Evolutionary conservation across 2,329 filamentous ascomycete species (phyloP).

Genomic region (Dendryphion nanum): DNA sequence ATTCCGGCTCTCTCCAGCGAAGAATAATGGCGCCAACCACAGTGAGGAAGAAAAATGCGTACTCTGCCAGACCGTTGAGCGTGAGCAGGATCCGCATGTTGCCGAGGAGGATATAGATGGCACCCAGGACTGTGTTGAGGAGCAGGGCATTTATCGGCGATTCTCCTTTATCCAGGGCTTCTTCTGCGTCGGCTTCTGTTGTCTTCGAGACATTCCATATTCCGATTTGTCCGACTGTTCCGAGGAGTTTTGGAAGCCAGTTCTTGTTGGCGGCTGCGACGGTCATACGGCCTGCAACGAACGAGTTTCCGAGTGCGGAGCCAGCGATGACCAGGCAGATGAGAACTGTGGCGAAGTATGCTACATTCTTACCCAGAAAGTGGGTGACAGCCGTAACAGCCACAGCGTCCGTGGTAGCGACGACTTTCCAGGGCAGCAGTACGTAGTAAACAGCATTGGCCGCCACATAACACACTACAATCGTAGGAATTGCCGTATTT

Average conservation of each 20-base stretch:
- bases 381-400: slow-evolving; percentile 51
- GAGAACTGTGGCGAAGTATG: slow-evolving; percentile 54
- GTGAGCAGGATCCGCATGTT: slow-evolving; percentile 63
- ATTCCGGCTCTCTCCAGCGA: slow-evolving; percentile 54
- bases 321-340: slow-evolving; percentile 63
- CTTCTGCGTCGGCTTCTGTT: slow-evolving; percentile 10
- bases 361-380: slow-evolving; percentile 53
- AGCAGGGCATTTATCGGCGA: slow-evolving; percentile 39
- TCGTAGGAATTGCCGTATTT: slow-evolving; percentile 61
- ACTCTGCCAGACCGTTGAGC: slow-evolving; percentile 44
- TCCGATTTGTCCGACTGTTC: slow-evolving; percentile 30
- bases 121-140: slow-evolving; percentile 39
- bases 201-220: slow-evolving; percentile 19
- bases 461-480: slow-evolving; percentile 59
- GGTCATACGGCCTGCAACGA: slow-evolving; percentile 63
- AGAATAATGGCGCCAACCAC: slow-evolving; percentile 60
- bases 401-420: slow-evolving; percentile 61
- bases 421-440: slow-evolving; percentile 58
- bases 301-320: slow-evolving; percentile 62
- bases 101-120: slow-evolving; percentile 60
- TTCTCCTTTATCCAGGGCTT: slow-evolving; percentile 31
- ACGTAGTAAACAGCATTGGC: slow-evolving; percentile 64
- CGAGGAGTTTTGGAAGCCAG: slow-evolving; percentile 28
- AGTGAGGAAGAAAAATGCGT: slow-evolving; percentile 65
- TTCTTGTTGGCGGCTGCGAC: slow-evolving; percentile 52